Conservation (phyloP, 495 filamentous ascomycete species). For the Neurospora sp. region DNA sequence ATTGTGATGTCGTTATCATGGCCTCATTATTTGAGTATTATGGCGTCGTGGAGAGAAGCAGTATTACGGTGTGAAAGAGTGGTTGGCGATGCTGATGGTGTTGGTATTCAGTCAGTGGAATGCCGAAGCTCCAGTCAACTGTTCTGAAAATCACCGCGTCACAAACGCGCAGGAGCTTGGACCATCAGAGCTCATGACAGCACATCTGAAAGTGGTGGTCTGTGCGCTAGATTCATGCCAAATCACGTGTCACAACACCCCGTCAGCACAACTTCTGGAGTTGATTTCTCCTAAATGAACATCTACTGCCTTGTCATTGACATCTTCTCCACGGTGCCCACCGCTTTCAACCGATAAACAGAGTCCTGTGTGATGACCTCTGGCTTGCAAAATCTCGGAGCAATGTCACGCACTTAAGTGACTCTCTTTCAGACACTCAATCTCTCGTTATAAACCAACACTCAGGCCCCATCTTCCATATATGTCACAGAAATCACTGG, state of each 20-base stretch:
- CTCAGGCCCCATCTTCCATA: neutral
- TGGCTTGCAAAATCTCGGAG: neutral
- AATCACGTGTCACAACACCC: neutral
- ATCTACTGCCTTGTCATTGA: neutral
- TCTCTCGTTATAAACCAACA: neutral
- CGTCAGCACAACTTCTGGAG: too few relatives aligned
- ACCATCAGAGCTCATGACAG: neutral
- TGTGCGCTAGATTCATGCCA: neutral
- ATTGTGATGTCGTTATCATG: neutral
- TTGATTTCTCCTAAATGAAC: too few relatives aligned
- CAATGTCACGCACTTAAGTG: neutral
- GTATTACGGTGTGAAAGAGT: neutral
- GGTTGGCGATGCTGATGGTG: neutral
- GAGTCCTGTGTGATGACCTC: neutral
- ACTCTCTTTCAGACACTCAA: neutral
- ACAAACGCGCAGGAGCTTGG: slow-evolving; percentile 14
- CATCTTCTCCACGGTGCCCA: neutral
- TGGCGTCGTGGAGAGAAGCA: neutral
- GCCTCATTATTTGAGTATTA: neutral
- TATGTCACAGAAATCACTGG: neutral
- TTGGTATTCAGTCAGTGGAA: neutral
- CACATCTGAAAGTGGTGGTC: neutral
- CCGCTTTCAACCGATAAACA: neutral
- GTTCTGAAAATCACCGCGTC: slow-evolving; percentile 5
- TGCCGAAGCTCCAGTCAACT: neutral